Evolutionary conservation across 2,329 filamentous ascomycete genomes (phyloP), one percentile per base, ranked within the genome.

Genomic region (Geosmithia flava): DNA sequence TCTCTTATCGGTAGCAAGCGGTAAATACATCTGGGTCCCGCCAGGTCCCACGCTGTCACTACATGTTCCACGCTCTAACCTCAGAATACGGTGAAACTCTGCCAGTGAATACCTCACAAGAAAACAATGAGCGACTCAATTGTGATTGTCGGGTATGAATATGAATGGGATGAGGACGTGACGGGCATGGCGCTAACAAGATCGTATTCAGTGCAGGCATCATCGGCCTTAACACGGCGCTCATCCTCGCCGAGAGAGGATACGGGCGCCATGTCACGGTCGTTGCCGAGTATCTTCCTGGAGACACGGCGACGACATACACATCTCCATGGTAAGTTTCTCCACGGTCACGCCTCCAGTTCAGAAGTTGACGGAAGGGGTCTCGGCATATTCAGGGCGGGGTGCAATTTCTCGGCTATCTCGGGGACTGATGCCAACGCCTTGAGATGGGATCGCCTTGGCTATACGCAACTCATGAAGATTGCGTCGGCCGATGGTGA

Each of bases 401-500:
- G 68, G 2, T 68, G 64, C 50, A 70, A 70, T 52, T 69, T 69
- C 52, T 70, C 68, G 1, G 66, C 64, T 40, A 66, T 70, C 43
- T 69, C 68, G 0, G 66, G 67, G 20, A 62, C 53, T 15, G 66
- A 70, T 46, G 51, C 55, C 17, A 69, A 70, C 45, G 67, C 67
- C 0, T 50, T 70, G 42, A 62, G 60, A 27, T 70, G 68, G 67
- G 68, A 71, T 47, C 59, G 56, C 1, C 47, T 60, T 2, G 67
- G 68, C 1, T 71, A 70, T 42, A 54, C 57, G 15, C 57, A 68
- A 45, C 56, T 71, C n/a, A 56, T 52, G 1, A 56, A 56, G 43
- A 52, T 69, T 4, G 65, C 65, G 2, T 54, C 57, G 3, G 54
- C 60, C 10, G 43, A 51, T 1, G 23, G 46, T 11, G 56, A 59